Evolutionary conservation across 805 yeast genomes (phyloP).

Genomic region (Blastobotrys terrestris): DNA sequence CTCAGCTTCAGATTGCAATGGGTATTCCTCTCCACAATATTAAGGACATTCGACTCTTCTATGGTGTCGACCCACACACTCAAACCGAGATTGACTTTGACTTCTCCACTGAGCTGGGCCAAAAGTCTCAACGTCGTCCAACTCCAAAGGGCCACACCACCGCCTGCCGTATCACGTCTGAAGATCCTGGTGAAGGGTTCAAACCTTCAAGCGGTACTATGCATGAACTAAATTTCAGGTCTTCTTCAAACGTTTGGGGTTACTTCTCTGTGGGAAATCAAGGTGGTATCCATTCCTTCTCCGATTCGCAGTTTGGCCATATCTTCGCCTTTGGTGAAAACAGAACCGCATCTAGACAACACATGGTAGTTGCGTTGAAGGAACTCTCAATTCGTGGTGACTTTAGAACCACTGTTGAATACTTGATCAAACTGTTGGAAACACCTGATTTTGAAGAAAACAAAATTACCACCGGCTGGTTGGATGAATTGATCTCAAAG

Average conservation of each 20-base stretch:
- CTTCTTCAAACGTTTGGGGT: slow-evolving; percentile 99
- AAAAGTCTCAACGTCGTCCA: slow-evolving; percentile 82
- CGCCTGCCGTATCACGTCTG: slow-evolving; percentile 98
- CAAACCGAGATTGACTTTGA: slow-evolving; percentile 86
- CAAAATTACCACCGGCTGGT: slow-evolving; percentile 98
- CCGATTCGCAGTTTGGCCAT: slow-evolving; percentile 98
- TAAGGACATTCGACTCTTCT: slow-evolving; percentile 83
- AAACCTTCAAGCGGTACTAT: slow-evolving; percentile 97
- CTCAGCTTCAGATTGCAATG: slow-evolving; percentile 98
- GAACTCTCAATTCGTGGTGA: slow-evolving; percentile 97
- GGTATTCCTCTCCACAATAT: slow-evolving; percentile 97
- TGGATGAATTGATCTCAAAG: slow-evolving; percentile 90
- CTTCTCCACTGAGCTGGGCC: slow-evolving; percentile 65
- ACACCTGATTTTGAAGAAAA: slow-evolving; percentile 95
- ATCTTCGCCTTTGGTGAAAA: slow-evolving; percentile 98
- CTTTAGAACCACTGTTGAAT: slow-evolving; percentile 96
- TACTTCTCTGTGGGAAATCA: slow-evolving; percentile 95
- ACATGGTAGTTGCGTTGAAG: slow-evolving; percentile 97
- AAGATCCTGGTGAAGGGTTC: slow-evolving; percentile 99
- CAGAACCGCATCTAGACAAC: slow-evolving; percentile 95
- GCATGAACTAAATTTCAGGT: slow-evolving; percentile 94
- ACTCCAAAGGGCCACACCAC: slow-evolving; percentile 98
- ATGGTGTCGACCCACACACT: slow-evolving; percentile 95
- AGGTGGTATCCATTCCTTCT: slow-evolving; percentile 95
- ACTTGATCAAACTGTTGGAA: slow-evolving; percentile 87